Base-by-base conservation (phyloP, 208 protist genomes). In the Leishmania turanica region DNA sequence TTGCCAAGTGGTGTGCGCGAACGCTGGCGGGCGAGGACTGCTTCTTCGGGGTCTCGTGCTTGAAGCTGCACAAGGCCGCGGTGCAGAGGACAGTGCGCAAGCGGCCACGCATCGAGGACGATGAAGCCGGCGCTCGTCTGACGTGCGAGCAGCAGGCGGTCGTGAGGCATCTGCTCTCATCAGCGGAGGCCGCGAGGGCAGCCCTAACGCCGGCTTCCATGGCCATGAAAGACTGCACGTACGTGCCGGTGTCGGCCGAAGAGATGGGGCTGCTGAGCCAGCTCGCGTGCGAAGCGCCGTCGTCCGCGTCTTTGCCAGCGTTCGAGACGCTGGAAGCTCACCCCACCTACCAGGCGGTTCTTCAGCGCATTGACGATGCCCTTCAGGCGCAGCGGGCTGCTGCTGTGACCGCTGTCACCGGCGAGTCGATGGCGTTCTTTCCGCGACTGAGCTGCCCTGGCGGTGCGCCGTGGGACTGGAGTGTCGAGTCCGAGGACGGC, bases 381-480 rank as follows among this genome's bases (percentile, higher is more conserved):
- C 53, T 77, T 37, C 75, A 47, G 21, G 53, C 70, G 37, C 53
- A 54, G 60, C 53, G 51, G 31, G 75, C 81, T 0, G 51, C 72
- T 73, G n/a, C 21, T 49, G 68, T 21, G n/a, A 42, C 66, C 19
- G 54, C 51, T 3, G 56, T 74, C 13, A 3, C n/a, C 24, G 56
- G 64, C 79, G 75, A 62, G 60, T 19, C 78, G 5, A 62, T 54
- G 6, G 47, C 74, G 53, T 88, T 83, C 65, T 97, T 97, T 87
- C 77, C 91, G 34, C 91, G 92, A 37, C 87, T 98, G 62, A 90
- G 85, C 75, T 91, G 87, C 81, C 88, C 90, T 13, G 90, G 93
- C 47, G 91, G 93, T 31, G 87, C 93, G n/a, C 95, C 95, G 77
- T 98, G 91, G 90, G 91, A 98, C 75, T 97, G 93, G 93, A 83